Conservation (phyloP, 2,329 filamentous ascomycete species). For the Colletotrichum tropicicola region DNA sequence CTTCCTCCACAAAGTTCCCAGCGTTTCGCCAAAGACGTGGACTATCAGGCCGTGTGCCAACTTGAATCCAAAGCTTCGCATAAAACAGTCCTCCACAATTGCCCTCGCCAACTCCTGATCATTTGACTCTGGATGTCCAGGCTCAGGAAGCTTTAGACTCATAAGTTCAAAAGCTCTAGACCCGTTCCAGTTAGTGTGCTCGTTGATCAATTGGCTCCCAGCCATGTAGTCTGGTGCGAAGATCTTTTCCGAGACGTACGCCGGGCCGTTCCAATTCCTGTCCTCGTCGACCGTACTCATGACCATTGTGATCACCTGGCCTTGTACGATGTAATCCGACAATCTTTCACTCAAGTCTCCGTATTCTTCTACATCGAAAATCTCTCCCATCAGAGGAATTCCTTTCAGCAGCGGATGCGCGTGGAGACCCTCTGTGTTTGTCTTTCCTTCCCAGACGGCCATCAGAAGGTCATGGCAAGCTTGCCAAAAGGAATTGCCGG, state of each 20-base stretch:
- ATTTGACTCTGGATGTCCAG: slow-evolving; percentile 48
- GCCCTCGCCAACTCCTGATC: slow-evolving; percentile 58
- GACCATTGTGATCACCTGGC: slow-evolving; percentile 59
- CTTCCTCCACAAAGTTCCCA: slow-evolving; percentile 63
- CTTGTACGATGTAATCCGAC: slow-evolving; percentile 67
- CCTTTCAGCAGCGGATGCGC: slow-evolving; percentile 55
- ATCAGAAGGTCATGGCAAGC: slow-evolving; percentile 58
- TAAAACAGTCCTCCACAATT: slow-evolving; percentile 61
- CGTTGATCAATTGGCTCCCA: slow-evolving; percentile 61
- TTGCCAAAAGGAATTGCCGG: neutral
- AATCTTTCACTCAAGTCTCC: slow-evolving; percentile 46
- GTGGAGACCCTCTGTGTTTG: slow-evolving; percentile 60
- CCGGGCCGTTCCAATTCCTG: slow-evolving; percentile 62
- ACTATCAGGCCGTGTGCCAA: slow-evolving; percentile 63
- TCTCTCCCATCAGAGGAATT: slow-evolving; percentile 46
- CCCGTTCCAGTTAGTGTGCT: slow-evolving; percentile 61
- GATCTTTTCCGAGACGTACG: slow-evolving; percentile 57
- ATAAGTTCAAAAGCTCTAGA: slow-evolving; percentile 58
- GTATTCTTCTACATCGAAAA: slow-evolving; percentile 46
- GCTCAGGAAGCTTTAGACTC: slow-evolving; percentile 48
- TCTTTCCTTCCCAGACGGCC: slow-evolving; percentile 60
- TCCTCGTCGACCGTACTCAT: slow-evolving; percentile 61
- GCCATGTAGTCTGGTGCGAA: slow-evolving; percentile 60
- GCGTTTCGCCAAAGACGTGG: slow-evolving; percentile 55
- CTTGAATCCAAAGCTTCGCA: slow-evolving; percentile 62